Evolutionary conservation across 2,329 filamentous ascomycete genomes (phyloP).

Genomic region (Ophiostoma himal-ulmi): DNA sequence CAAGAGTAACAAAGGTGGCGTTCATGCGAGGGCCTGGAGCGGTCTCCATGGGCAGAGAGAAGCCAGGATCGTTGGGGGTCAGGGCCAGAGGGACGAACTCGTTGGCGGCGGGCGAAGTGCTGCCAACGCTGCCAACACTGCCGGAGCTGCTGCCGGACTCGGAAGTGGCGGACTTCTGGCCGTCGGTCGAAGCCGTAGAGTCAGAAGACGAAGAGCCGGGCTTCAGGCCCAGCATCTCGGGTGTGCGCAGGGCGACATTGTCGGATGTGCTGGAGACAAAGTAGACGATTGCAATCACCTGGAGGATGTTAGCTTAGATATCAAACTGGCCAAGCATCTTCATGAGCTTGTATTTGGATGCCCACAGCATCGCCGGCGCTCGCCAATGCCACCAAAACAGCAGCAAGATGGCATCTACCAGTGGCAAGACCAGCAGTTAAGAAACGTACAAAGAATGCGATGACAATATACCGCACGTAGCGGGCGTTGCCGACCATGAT

Average conservation of each 20-base stretch:
- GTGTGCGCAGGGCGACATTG: constrained; percentile 35
- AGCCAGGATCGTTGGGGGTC: constrained; percentile 48
- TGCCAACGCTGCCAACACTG: constrained; percentile 25
- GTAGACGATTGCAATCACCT: constrained; percentile 69
- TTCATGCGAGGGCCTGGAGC: constrained; percentile 75
- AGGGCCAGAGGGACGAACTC: constrained; percentile 43
- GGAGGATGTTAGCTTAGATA: not conserved
- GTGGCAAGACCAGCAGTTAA: not conserved
- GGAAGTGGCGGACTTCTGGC: constrained; percentile 5
- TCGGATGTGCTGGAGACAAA: constrained; percentile 63
- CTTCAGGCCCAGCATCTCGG: constrained; percentile 25
- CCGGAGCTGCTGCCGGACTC: constrained; percentile 20
- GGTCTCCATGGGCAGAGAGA: constrained; percentile 46
- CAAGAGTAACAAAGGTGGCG: constrained; percentile 93
- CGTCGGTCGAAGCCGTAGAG: constrained; percentile 33
- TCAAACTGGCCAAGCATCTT: not conserved
- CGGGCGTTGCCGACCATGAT: constrained; percentile 61
- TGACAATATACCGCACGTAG: constrained; percentile 70
- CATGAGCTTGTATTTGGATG: not conserved
- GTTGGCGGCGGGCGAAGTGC: constrained; percentile 29
- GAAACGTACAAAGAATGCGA: constrained; percentile 67
- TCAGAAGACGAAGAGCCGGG: constrained; percentile 7
- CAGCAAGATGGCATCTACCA: not conserved
- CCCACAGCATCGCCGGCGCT: not conserved
- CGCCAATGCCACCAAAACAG: not conserved